Evolutionary conservation across 345 rosid species (phyloP).

Genomic region (Populus ilicifolia): DNA sequence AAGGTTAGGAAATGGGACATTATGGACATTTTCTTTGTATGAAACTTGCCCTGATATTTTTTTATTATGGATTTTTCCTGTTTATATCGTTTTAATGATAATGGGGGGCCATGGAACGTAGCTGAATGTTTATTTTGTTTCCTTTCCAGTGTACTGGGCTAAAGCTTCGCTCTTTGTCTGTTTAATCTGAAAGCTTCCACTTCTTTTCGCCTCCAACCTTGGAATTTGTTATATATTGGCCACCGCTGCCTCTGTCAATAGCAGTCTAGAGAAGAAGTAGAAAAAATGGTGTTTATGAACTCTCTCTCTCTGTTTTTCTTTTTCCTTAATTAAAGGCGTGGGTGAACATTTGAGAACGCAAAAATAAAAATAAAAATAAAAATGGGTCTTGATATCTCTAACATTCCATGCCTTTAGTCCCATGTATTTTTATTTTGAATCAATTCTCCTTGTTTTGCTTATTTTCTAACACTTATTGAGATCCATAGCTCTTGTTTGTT

Average conservation of each 20-base stretch:
- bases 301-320: too few species aligned
- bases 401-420: neutral
- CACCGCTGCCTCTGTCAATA: neutral
- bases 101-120: neutral
- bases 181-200: neutral
- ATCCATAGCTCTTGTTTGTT: constrained; percentile 13
- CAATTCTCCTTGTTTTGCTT: neutral
- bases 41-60: neutral
- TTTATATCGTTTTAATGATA: neutral
- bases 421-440: neutral
- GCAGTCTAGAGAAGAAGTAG: neutral
- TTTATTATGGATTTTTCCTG: neutral
- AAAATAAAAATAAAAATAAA: neutral
- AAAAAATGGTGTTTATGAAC: neutral
- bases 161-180: neutral
- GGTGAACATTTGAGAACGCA: neutral
- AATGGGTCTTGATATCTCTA: neutral
- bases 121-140: neutral
- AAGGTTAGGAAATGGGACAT: neutral
- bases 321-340: neutral
- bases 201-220: neutral
- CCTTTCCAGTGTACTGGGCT: neutral
- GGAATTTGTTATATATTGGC: too few species aligned
- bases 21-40: neutral
- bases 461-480: constrained; percentile 10